These are phyloP conservation scores for Ganoderma multipileum DNA, from an alignment of 1,284 basidiomycete species.

Conservation along the genomic window DNA sequence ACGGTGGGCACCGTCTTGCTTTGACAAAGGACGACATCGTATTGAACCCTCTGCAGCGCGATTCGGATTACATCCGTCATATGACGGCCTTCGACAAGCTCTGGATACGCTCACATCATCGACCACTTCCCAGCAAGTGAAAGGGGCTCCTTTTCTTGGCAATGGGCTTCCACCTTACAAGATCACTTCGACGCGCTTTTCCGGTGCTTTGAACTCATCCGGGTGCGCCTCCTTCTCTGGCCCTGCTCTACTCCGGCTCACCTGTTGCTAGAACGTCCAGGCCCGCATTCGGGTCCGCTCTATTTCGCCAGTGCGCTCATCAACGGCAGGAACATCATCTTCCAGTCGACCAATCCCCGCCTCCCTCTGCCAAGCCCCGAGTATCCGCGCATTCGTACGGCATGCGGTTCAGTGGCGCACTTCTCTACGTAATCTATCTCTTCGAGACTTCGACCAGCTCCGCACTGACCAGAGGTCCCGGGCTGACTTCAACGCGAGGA, in stretches of 20 bases:
- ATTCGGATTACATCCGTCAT: not conserved
- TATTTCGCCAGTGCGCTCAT: not conserved
- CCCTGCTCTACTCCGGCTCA: not conserved
- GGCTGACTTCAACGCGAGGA: not conserved
- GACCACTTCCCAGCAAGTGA: not conserved
- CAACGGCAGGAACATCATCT: not conserved
- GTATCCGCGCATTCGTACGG: not conserved
- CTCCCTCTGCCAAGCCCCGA: not conserved
- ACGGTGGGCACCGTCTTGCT: too few species aligned
- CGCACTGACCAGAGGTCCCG: not conserved
- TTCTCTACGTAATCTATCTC: not conserved
- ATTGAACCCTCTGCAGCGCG: not conserved
- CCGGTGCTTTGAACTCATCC: not conserved
- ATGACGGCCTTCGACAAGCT: not conserved
- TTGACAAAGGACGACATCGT: too few species aligned
- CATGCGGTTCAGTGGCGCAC: not conserved
- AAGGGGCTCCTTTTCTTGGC: not conserved
- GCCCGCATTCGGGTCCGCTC: not conserved
- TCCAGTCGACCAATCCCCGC: not conserved
- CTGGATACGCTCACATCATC: too few species aligned
- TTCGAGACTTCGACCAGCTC: not conserved
- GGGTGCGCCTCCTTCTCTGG: not conserved
- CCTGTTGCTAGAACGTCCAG: not conserved
- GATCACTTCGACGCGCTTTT: not conserved
- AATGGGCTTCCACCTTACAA: not conserved